Percentiles rank a stretch among this genome's conserved stretches.
These are phyloP conservation scores for Chaetomium fimeti DNA, from an alignment of 495 filamentous ascomycete genomes.

Conservation along the genomic window DNA sequence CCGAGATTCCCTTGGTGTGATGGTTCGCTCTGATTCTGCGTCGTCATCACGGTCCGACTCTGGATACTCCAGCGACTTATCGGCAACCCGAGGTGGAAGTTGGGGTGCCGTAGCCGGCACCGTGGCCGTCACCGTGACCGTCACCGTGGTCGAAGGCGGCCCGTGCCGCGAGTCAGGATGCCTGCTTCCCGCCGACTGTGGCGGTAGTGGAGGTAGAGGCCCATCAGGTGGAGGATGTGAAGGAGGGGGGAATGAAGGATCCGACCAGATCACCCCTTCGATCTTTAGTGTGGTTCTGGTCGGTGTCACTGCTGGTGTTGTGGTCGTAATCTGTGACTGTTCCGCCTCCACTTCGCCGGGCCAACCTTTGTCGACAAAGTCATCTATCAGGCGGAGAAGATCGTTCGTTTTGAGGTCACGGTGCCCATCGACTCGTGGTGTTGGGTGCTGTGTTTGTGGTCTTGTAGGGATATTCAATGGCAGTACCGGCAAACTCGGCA, in stretches of 20 bases:
- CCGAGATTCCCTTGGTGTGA: background rate
- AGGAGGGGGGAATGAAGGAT: constrained; percentile 2
- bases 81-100: background rate
- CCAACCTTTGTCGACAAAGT: constrained; percentile 1
- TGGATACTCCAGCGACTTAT: background rate
- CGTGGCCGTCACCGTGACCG: too few species aligned
- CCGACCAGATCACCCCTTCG: background rate
- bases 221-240: background rate
- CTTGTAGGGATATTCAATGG: background rate
- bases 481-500: background rate
- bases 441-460: background rate
- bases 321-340: background rate
- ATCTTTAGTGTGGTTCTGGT: background rate
- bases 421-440: background rate
- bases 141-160: background rate
- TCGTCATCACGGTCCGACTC: background rate
- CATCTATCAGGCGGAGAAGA: constrained; percentile 9
- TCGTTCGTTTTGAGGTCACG: background rate
- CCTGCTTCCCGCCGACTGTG: background rate
- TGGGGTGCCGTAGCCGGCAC: background rate
- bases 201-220: constrained; percentile 4
- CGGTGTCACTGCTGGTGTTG: background rate
- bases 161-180: background rate
- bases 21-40: background rate
- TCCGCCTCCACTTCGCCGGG: background rate